Evolutionary conservation across 1,139 yeast species (phyloP).

Genomic region (Taphrina pruni): DNA sequence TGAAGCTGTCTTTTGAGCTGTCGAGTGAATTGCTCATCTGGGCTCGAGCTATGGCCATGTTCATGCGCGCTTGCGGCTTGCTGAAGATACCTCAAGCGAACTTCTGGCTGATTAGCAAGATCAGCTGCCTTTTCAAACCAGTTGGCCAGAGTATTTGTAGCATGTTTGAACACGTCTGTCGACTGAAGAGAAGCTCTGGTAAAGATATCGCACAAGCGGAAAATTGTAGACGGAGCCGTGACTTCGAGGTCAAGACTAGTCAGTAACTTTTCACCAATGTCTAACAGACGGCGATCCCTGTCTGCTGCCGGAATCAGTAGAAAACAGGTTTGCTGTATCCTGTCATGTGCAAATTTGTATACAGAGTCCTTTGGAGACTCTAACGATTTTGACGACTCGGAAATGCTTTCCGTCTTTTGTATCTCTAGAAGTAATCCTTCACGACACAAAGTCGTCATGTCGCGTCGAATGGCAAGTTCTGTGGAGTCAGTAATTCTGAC

Average conservation of each 20-base stretch:
- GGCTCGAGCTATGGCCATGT: neutral
- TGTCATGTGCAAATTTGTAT: slow-evolving; percentile 24
- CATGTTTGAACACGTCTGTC: neutral
- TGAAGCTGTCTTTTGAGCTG: neutral
- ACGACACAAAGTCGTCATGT: neutral
- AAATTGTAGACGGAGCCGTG: neutral
- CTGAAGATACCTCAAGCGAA: slow-evolving; percentile 11
- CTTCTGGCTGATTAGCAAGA: slow-evolving; percentile 12
- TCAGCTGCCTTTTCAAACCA: slow-evolving; percentile 18
- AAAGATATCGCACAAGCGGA: slow-evolving; percentile 5
- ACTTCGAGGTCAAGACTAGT: neutral
- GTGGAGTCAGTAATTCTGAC: neutral
- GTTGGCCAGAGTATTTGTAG: neutral
- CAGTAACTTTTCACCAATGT: neutral
- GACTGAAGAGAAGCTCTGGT: neutral
- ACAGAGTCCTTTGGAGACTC: neutral
- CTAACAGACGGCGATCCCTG: neutral
- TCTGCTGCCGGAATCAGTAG: neutral
- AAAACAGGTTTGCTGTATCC: slow-evolving; percentile 17
- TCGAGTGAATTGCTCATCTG: neutral
- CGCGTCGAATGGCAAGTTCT: neutral
- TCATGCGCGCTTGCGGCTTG: neutral
- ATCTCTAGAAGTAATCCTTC: neutral
- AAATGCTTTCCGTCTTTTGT: neutral
- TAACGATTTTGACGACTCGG: neutral